Evolutionary conservation across 495 filamentous ascomycete species (phyloP), one percentile per base, ranked within the genome.

Genomic region (Aspergillus coremiiformis): DNA sequence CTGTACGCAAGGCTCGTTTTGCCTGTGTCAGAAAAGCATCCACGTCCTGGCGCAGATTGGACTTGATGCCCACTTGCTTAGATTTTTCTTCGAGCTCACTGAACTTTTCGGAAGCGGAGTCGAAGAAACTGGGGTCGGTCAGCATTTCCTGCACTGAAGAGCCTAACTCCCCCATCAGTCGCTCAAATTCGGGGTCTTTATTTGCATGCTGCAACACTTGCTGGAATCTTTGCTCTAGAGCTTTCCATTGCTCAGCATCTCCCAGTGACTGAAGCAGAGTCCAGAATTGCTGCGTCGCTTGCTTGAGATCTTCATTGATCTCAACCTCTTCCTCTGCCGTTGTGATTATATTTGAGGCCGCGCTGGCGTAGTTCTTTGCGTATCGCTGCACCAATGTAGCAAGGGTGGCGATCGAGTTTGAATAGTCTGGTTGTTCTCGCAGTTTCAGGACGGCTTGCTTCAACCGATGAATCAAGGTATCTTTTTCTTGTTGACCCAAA

Each of bases 81-180:
- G 81, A 84, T 62, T 85, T 84, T 48, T 78, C 75, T 39, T 84
- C 80, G 6, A 95, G 73, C 42, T 89, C 81, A 44, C 83, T 70
- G 29, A 96, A 74, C 47, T 87, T 89, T 58, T 87, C 73, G 7
- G 77, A 71, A 1, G 82, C 83, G 15, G 84, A 76, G 39, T 87
- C 84, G 56, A 93, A 85, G 62, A 94, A 95, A 2, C 80, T 76
- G 0, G 91, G 90, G 56, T 97, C 86, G 0, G 81, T 93, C n/a
- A 96, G 71, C 64, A 97, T 80, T 44, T 87, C 84, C 62, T 93
- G 85, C 4, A 93, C 57, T 4, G 85, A 80, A 44, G 78, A 78
- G 1, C 84, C 85, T 5, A 91, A 68, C 22, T 91, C 84, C 9
- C 70, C 73, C 66, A 94, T 79, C 24, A 94, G 63, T 21, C 77